Base-by-base conservation (phyloP, 805 yeast species). In the Candida nonsorbophila region DNA sequence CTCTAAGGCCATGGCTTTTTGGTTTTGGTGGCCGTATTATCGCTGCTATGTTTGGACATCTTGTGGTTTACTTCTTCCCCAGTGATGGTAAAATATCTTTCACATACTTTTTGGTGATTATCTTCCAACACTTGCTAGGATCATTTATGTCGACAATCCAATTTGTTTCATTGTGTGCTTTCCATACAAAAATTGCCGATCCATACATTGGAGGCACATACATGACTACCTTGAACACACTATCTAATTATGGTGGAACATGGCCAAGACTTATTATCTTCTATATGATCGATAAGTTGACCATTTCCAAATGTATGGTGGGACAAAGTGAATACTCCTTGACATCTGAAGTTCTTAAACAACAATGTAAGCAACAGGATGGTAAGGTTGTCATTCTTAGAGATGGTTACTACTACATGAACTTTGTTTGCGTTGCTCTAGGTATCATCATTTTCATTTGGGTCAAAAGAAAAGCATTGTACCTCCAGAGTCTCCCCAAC, bases 191-290 rank as follows among this genome's bases (percentile, higher is more conserved):
- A 44, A 84, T 92, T 31, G 95, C 98, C 2, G 98, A 92, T 51
- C 97, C 98, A 0, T 58, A 78, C 12, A 84, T 92, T 45, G 98
- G 98, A 11, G 98, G 98, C 2, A 92, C 98, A 0, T 92, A 92
- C 54, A 90, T 92, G 97, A 92, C 98, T 0, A 79, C 95, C 1
- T 65, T 92, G 34, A 92, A 92, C 55, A 92, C 98, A 0, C 65
- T 92, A 27, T 77, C 94, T 23, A 92, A 92, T 52, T 69, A 90
- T 34, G 98, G 98, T 14, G 98, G 98, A 7, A 92, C 94, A 24
- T 92, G 98, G 98, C 98, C 98, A 2, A 70, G 86, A 31, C 62
- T 85, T n/a, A 62, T 92, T 18, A 79, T 90, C 1, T 70, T 87
- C 41, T 74, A 68, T 35, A 67, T 87, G 55, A 90, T 92, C 32